These are phyloP conservation scores for Murraya paniculata DNA, from an alignment of 345 rosid genomes.

Conservation along the genomic window DNA sequence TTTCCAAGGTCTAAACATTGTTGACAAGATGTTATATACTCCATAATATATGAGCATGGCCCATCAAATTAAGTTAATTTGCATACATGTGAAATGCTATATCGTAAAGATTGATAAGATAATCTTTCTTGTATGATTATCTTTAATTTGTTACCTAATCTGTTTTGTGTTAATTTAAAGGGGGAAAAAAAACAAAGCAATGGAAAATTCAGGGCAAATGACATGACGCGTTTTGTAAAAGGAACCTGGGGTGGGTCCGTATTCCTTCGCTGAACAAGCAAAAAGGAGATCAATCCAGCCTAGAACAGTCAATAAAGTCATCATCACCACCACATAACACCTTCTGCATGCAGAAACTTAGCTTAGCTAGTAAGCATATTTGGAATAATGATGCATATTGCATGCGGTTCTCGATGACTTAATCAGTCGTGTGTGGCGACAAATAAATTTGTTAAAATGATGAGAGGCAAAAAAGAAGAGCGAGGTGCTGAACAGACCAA, in stretches of 20 bases:
- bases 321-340: neutral
- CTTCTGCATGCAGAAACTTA: conserved; percentile 12
- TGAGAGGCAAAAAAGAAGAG: too few species aligned
- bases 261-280: neutral
- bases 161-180: neutral
- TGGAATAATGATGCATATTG: too few species aligned
- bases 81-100: neutral
- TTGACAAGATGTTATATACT: too few species aligned
- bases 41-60: too few species aligned
- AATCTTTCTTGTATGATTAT: too few species aligned
- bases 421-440: too few species aligned
- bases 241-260: neutral
- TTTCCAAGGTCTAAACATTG: too few species aligned
- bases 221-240: neutral
- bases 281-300: conserved; percentile 19
- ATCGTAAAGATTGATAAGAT: neutral
- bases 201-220: neutral
- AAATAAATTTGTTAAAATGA: too few species aligned
- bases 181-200: neutral
- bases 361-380: conserved; percentile 24
- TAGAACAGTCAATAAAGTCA: conserved; percentile 23
- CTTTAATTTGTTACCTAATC: too few species aligned
- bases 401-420: too few species aligned
- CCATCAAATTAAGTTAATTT: too few species aligned
- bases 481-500: too few species aligned